Conservation (phyloP, 179 eudicot species). For the Drosera spatulata region DNA sequence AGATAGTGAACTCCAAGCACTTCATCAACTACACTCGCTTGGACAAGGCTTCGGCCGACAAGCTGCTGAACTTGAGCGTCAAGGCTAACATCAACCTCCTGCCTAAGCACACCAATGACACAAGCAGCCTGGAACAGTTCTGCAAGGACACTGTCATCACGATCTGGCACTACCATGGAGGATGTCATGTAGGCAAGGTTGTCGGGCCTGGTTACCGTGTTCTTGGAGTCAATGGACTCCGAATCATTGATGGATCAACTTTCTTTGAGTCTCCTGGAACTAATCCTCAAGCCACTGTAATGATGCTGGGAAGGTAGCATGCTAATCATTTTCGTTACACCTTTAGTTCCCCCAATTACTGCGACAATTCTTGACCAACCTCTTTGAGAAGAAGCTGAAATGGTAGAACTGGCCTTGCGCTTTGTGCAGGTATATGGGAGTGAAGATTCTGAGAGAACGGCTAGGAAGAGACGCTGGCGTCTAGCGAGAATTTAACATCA, state of each 20-base stretch:
- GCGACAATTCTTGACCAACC: too few relatives aligned
- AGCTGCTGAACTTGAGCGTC: conserved; percentile 72
- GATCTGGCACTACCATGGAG: conserved; percentile 99
- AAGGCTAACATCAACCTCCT: conserved; percentile 66
- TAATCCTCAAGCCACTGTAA: conserved; percentile 95
- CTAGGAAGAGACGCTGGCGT: conserved; percentile 55
- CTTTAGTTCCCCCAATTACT: neutral
- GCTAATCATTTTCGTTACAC: neutral
- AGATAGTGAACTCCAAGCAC: conserved; percentile 37
- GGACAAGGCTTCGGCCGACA: conserved; percentile 27
- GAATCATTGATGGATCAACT: conserved; percentile 85
- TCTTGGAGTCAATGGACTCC: conserved; percentile 49
- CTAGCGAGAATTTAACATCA: conserved; percentile 6
- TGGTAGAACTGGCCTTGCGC: neutral
- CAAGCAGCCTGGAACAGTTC: conserved; percentile 60
- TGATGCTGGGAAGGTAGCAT: conserved; percentile 96
- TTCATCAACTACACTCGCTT: conserved; percentile 32
- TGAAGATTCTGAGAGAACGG: conserved; percentile 78
- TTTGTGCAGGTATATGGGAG: conserved; percentile 86
- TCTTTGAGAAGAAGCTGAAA: too few relatives aligned
- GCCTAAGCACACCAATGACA: conserved; percentile 78
- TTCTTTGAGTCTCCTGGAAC: conserved; percentile 79
- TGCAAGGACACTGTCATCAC: conserved; percentile 86
- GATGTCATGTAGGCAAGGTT: conserved; percentile 83
- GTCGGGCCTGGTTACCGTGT: conserved; percentile 51